Evolutionary conservation across 805 yeast genomes (phyloP), one percentile per base, ranked within the genome.

Genomic region (Barnettozyma sucrosica): DNA sequence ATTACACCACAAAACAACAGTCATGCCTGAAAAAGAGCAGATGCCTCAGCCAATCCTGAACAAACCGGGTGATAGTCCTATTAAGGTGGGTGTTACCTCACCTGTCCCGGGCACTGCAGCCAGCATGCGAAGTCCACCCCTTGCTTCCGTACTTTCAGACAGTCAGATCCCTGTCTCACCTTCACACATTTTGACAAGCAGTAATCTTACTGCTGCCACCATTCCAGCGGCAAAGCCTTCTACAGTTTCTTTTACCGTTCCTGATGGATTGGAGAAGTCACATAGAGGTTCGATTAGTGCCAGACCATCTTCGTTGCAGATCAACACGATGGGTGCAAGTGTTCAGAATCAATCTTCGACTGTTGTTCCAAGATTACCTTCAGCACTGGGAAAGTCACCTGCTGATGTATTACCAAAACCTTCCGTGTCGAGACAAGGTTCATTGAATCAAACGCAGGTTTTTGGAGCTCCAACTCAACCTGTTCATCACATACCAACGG

Each of bases 211-310:
- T 9, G 19, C 43, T 9, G 24, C 36, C 5, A 32, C 40, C 7
- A 4, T 26, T 7, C 13, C 26, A 16, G 24, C 36, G 6, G 51
- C 30, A 8, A 49, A 48, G 34, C 43, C 37, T 11, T 49, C 57
- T 1, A 40, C 68, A 4, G 70, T 77, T 10, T 76, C 80, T 3
- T 77, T 77, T 55, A 75, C 75, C 19, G 75, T 73, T 18, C 74
- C 76, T 1, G 63, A 71, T 10, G 62, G 54, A 7, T 59, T 62
- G 21, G 72, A 69, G 21, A 75, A 74, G 51, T 61, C 69, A 1
- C 80, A 79, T 53, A 63, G 84, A 48, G 80, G 81, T n/a, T 78
- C 83, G 2, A 77, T 79, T 44, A 72, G 79, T 40, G 74, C 79
- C 1, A 67, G 75, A 51, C 79, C 82, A 1, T 71, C 79, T 5